Conservation (phyloP, 495 filamentous ascomycete species). For the Aspergillus campestris region DNA sequence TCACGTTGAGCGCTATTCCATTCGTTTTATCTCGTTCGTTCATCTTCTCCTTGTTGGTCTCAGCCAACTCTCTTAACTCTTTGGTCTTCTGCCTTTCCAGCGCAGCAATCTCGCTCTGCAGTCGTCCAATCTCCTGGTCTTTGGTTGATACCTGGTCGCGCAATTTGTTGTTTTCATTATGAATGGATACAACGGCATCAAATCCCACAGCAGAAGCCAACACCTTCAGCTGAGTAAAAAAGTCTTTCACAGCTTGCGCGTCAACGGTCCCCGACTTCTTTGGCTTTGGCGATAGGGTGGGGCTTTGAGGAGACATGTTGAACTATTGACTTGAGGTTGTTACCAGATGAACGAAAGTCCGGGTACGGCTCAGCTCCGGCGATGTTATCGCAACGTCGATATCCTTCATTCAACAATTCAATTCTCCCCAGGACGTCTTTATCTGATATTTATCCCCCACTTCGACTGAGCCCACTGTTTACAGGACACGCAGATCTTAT, state of each 20-base stretch:
- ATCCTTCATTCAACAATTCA: too few relatives aligned
- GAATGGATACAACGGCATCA: neutral
- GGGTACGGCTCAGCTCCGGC: too few relatives aligned
- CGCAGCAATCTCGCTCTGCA: slow-evolving; percentile 1
- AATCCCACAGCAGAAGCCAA: slow-evolving; percentile 1
- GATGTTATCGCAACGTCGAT: too few relatives aligned
- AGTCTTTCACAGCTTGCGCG: neutral
- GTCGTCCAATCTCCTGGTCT: slow-evolving; percentile 2
- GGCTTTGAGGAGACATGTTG: neutral
- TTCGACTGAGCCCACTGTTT: too few relatives aligned
- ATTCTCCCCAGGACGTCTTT: too few relatives aligned
- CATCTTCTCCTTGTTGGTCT: neutral
- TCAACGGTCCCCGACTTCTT: neutral
- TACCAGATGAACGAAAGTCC: too few relatives aligned
- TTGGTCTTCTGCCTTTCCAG: neutral
- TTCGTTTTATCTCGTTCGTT: neutral
- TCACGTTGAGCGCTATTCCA: neutral
- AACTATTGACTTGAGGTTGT: too few relatives aligned
- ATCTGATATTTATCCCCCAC: too few relatives aligned
- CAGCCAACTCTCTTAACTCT: neutral
- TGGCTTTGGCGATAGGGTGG: neutral
- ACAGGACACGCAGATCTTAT: too few relatives aligned
- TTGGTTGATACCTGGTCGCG: slow-evolving; percentile 2
- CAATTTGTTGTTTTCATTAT: slow-evolving; percentile 1
- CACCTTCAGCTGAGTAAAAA: neutral